Conservation (phyloP, 345 rosid genomes). For the Adansonia digitata region DNA sequence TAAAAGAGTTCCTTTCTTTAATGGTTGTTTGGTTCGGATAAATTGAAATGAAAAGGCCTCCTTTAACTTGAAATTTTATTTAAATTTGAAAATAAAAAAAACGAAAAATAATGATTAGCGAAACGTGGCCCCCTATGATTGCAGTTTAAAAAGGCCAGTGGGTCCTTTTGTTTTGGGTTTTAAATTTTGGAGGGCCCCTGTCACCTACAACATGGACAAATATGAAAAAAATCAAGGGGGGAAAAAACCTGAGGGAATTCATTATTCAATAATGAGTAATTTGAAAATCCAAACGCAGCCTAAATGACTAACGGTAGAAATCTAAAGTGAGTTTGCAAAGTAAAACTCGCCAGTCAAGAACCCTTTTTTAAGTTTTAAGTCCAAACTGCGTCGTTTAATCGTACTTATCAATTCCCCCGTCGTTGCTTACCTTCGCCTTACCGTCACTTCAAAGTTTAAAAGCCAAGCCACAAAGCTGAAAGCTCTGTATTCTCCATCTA, state of each 20-base stretch:
- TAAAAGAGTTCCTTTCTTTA: too few species aligned
- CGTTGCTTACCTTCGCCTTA: not conserved
- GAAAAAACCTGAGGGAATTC: too few species aligned
- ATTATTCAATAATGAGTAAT: too few species aligned
- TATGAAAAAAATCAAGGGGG: not conserved
- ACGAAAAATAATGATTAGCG: not conserved
- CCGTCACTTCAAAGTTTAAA: not conserved
- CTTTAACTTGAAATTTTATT: too few species aligned
- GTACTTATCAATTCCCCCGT: not conserved
- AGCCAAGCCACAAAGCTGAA: not conserved
- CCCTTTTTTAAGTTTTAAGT: not conserved
- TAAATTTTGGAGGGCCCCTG: not conserved
- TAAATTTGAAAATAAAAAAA: too few species aligned
- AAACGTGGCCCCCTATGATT: not conserved
- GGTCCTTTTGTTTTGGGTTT: too few species aligned
- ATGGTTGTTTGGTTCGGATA: too few species aligned
- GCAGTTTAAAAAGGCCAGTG: too few species aligned
- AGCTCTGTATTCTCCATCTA: not conserved
- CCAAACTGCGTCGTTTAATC: not conserved
- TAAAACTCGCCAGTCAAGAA: constrained; percentile 9
- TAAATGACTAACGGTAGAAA: not conserved
- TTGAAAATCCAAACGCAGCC: too few species aligned
- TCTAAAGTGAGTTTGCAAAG: not conserved
- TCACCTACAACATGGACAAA: not conserved
- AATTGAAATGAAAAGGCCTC: too few species aligned